A percentile compares a stretch with the other conserved stretches of the same genome.
Conservation (phyloP, 805 yeast species). For the Saturnispora ahearnii region DNA sequence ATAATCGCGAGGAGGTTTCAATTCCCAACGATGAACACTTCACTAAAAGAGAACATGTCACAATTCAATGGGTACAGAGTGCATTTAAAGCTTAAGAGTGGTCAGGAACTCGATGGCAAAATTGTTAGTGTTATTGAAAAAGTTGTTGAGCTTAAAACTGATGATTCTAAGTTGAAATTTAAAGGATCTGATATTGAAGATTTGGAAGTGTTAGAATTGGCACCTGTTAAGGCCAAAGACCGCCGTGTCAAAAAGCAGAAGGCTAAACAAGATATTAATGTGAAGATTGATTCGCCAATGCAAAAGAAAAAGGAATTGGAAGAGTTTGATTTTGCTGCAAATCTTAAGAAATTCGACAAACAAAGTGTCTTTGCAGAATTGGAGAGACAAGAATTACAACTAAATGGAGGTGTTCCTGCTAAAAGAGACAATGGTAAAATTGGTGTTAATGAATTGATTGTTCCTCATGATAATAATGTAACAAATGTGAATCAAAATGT, state of each 20-base stretch:
- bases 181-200: constrained; percentile 39
- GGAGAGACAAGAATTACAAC: constrained; percentile 51
- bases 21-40: background rate
- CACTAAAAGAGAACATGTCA: constrained; percentile 17
- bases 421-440: constrained; percentile 59
- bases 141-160: constrained; percentile 19
- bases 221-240: constrained; percentile 26
- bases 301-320: constrained; percentile 35
- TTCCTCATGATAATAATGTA: background rate
- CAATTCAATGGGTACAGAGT: constrained; percentile 41
- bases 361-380: constrained; percentile 70
- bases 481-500: background rate
- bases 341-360: constrained; percentile 76
- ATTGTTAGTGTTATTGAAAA: constrained; percentile 19
- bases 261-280: constrained; percentile 4
- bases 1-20: background rate
- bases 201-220: constrained; percentile 48
- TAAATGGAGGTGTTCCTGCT: constrained; percentile 33
- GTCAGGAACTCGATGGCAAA: constrained; percentile 19
- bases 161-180: background rate
- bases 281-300: background rate
- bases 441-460: constrained; percentile 64
- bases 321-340: constrained; percentile 83
- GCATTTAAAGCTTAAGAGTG: constrained; percentile 34
- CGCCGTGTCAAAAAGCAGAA: constrained; percentile 16